These are phyloP conservation scores for Plicaturopsis crispa DNA, from an alignment of 768 basidiomycete genomes.

Conservation along the genomic window DNA sequence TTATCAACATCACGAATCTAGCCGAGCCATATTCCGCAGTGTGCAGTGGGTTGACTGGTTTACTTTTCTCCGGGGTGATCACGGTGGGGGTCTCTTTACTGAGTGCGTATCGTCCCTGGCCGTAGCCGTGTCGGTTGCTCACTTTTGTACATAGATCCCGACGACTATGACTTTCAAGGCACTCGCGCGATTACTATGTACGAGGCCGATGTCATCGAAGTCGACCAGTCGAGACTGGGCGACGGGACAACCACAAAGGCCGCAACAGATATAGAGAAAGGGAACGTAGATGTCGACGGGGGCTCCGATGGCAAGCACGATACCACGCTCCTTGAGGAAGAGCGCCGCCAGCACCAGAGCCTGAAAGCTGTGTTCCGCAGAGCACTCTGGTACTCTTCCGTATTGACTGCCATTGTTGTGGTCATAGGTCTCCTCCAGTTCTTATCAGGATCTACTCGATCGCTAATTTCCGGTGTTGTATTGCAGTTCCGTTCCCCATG, in stretches of 20 bases:
- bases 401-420: slow-evolving; percentile 25
- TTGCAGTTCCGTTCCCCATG: slow-evolving; percentile 28
- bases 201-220: slow-evolving; percentile 10
- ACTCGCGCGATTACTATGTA: slow-evolving; percentile 27
- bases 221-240: neutral
- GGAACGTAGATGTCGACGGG: slow-evolving; percentile 1
- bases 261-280: slow-evolving; percentile 13
- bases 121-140: slow-evolving; percentile 2
- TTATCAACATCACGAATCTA: slow-evolving; percentile 26
- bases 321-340: neutral
- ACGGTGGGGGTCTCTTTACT: slow-evolving; percentile 26
- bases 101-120: slow-evolving; percentile 14
- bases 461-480: slow-evolving; percentile 1
- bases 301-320: slow-evolving; percentile 1
- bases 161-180: slow-evolving; percentile 28
- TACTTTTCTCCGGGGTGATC: slow-evolving; percentile 29
- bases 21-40: slow-evolving; percentile 32
- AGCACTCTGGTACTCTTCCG: slow-evolving; percentile 23
- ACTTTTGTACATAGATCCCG: slow-evolving; percentile 18
- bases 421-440: slow-evolving; percentile 20
- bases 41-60: slow-evolving; percentile 28
- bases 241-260: neutral
- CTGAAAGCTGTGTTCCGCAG: slow-evolving; percentile 23
- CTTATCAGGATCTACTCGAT: neutral
- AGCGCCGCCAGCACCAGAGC: slow-evolving; percentile 5